These are phyloP conservation scores for Eudorina sp. DNA, from an alignment of 139 green algal genomes.

Conservation along the genomic window DNA sequence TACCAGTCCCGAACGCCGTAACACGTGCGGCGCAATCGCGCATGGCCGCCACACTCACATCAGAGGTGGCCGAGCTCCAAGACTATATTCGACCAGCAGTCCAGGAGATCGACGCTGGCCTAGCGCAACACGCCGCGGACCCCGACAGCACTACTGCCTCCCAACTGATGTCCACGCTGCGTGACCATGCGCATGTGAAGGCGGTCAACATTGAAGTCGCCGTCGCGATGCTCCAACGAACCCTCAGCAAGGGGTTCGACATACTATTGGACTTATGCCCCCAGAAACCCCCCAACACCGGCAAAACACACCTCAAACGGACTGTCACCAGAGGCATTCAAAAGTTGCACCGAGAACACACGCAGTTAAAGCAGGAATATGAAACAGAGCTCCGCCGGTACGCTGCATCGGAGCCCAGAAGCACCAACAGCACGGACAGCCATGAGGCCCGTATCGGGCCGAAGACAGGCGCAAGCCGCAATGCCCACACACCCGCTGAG, in stretches of 20 bases:
- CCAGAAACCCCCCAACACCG: neutral
- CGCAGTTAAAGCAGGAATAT: neutral
- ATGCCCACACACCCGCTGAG: neutral
- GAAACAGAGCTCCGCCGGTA: neutral
- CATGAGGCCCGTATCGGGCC: neutral
- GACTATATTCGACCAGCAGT: neutral
- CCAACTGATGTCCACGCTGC: neutral
- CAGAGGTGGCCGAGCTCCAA: neutral
- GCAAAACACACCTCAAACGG: neutral
- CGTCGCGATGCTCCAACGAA: neutral
- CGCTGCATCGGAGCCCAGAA: neutral
- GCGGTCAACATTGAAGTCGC: neutral
- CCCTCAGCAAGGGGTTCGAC: neutral
- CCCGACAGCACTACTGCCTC: neutral
- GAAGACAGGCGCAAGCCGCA: neutral
- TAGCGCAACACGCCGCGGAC: neutral
- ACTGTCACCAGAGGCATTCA: neutral
- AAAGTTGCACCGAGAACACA: neutral
- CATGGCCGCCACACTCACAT: neutral
- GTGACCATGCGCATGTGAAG: neutral
- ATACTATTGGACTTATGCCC: neutral
- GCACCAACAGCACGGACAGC: neutral
- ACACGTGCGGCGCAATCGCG: neutral
- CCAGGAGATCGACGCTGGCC: neutral
- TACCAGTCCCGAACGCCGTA: neutral